Evolutionary conservation across 2,329 filamentous ascomycete species (phyloP), one percentile per base, ranked within the genome.

Genomic region (Remersonia thermophila): DNA sequence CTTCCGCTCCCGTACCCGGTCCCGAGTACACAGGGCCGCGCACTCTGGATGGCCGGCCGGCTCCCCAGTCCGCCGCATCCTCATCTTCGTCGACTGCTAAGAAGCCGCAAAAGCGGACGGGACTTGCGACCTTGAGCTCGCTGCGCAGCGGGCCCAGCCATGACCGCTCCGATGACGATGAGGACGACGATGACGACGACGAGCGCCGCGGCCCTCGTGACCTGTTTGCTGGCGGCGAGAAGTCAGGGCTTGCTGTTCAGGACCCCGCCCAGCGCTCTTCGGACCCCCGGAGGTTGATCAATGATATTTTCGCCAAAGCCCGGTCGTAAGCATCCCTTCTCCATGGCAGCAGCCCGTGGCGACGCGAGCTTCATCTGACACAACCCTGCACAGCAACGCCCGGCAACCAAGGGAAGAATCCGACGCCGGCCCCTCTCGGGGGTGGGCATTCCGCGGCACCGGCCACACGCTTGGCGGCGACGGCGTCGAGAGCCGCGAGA

Each of bases 171-270:
- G 65, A 72, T 13, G 71, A 75, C 35, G 71, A 79, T n/a, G 67
- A 71, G 3, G 70, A 77, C 12, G 64, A 72, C n/a, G 63, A 69
- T 16, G 64, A 68, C 2, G 62, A 69, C 2, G 66, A 78, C 2
- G 71, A 77, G 18, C 65, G 72, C 26, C 69, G 75, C 44, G 66
- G 67, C 17, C 66, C 67, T 6, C 63, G 76, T 42, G 82, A 91
- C 51, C 63, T 87, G 44, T 91, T 87, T 56, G 80, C 84, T 14
- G 84, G 84, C 35, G 84, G 84, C 25, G 84, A 89, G 60, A 91
- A 91, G 67, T 89, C 83, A 20, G 77, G 73, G 0, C 57, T 81
- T 31, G 77, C 77, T 15, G 71, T 81, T 16, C 75, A 80, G 50
- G 77, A 80, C 47, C 77, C 77, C 1, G 52, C 55, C 4, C 57